These are phyloP conservation scores for Laburnicola sp. DNA, from an alignment of 2,329 filamentous ascomycete species.

Conservation along the genomic window DNA sequence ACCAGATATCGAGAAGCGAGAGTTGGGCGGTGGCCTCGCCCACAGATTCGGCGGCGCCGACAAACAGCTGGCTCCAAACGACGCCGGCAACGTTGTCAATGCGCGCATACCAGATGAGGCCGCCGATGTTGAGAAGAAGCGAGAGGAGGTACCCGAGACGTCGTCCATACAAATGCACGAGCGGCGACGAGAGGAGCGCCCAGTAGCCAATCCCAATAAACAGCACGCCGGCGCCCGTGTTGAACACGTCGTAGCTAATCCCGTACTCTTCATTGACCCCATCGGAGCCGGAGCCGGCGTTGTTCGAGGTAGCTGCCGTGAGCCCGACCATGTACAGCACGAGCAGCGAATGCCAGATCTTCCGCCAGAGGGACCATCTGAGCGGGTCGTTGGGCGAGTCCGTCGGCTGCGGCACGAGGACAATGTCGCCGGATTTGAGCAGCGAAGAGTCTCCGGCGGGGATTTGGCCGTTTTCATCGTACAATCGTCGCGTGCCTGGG, in stretches of 20 bases:
- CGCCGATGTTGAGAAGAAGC: slow-evolving; percentile 23
- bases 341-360: slow-evolving; percentile 34
- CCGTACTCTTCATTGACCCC: slow-evolving; percentile 24
- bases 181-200: slow-evolving; percentile 22
- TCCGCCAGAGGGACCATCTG: slow-evolving; percentile 55
- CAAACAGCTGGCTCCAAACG: slow-evolving; percentile 26
- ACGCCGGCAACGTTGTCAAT: slow-evolving; percentile 20
- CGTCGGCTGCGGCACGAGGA: slow-evolving; percentile 57
- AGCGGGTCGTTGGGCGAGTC: slow-evolving; percentile 54
- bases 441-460: slow-evolving; percentile 33
- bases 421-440: slow-evolving; percentile 40
- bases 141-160: slow-evolving; percentile 23
- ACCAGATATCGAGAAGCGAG: slow-evolving; percentile 23
- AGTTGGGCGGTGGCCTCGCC: slow-evolving; percentile 23
- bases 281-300: slow-evolving; percentile 23
- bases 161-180: slow-evolving; percentile 24
- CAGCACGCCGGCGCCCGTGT: slow-evolving; percentile 22
- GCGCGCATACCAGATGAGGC: slow-evolving; percentile 24
- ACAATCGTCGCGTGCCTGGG: slow-evolving; percentile 23
- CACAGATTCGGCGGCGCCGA: slow-evolving; percentile 23
- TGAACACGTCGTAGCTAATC: slow-evolving; percentile 25
- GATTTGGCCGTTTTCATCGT: slow-evolving; percentile 26
- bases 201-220: slow-evolving; percentile 25
- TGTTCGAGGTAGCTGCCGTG: slow-evolving; percentile 25
- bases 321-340: slow-evolving; percentile 23